Evolutionary conservation across 768 basidiomycete species (phyloP).

Genomic region (Nevesoporus exiguus): DNA sequence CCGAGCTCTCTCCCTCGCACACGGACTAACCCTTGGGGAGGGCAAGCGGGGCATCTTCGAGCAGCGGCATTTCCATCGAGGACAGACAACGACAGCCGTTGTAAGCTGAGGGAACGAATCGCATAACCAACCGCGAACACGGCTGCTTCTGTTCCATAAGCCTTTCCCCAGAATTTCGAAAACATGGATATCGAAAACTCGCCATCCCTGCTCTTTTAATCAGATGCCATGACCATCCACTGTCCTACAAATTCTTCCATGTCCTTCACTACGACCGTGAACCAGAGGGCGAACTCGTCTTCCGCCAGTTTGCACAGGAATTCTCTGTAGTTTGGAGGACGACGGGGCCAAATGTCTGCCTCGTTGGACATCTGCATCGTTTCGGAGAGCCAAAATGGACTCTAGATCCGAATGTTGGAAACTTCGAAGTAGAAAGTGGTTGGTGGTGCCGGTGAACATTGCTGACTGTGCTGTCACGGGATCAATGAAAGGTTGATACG

Average conservation of each 20-base stretch:
- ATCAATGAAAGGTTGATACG: background rate
- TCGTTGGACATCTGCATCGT: slow-evolving; percentile 21
- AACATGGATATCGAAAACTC: slow-evolving; percentile 23
- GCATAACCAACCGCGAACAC: slow-evolving; percentile 35
- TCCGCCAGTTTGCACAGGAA: slow-evolving; percentile 5
- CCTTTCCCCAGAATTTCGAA: slow-evolving; percentile 30
- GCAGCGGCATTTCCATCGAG: slow-evolving; percentile 35
- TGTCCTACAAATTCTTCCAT: slow-evolving; percentile 21
- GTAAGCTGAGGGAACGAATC: slow-evolving; percentile 34
- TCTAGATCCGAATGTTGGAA: slow-evolving; percentile 21
- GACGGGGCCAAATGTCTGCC: slow-evolving; percentile 18
- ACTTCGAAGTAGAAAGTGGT: slow-evolving; percentile 24
- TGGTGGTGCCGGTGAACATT: slow-evolving; percentile 28
- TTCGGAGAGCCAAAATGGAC: slow-evolving; percentile 20
- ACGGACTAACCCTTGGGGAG: too few species aligned
- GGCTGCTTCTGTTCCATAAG: slow-evolving; percentile 35
- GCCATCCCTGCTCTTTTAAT: slow-evolving; percentile 26
- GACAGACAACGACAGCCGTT: slow-evolving; percentile 36
- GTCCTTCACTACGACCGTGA: slow-evolving; percentile 17
- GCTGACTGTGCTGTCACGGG: too few species aligned
- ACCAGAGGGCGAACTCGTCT: slow-evolving; percentile 17
- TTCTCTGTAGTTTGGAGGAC: slow-evolving; percentile 15
- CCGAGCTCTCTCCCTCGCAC: too few species aligned
- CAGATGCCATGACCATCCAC: slow-evolving; percentile 14
- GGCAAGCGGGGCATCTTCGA: too few species aligned